Percentiles rank a stretch among this genome's conserved stretches.
Conservation (phyloP, 768 basidiomycete species). For the Phlebiopsis gigantea region DNA sequence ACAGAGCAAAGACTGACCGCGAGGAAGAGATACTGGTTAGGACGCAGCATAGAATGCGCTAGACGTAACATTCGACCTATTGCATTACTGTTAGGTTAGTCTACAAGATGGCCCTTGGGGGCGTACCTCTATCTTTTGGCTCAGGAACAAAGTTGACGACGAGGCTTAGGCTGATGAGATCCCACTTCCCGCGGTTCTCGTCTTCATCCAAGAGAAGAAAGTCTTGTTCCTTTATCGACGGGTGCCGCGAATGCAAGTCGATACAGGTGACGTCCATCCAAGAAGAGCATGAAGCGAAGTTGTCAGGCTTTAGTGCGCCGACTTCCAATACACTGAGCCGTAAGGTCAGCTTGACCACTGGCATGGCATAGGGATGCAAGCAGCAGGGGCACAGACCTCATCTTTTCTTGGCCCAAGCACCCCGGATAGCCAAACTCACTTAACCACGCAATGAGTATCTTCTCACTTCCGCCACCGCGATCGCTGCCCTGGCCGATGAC, state of each 20-base stretch:
- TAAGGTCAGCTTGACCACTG: background rate
- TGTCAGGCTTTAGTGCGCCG: slow-evolving; percentile 82
- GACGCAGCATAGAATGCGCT: slow-evolving; percentile 49
- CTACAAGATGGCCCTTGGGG: background rate
- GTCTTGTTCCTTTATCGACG: slow-evolving; percentile 79
- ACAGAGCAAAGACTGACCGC: slow-evolving; percentile 42
- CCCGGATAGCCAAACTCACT: slow-evolving; percentile 37
- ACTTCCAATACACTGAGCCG: slow-evolving; percentile 72
- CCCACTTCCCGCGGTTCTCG: slow-evolving; percentile 57
- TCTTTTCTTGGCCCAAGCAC: slow-evolving; percentile 2
- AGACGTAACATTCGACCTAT: slow-evolving; percentile 68
- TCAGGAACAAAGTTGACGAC: slow-evolving; percentile 88
- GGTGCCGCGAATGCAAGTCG: slow-evolving; percentile 81
- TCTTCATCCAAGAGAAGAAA: slow-evolving; percentile 60
- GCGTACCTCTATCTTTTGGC: slow-evolving; percentile 66
- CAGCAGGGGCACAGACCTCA: slow-evolving; percentile 12
- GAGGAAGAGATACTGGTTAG: slow-evolving; percentile 61
- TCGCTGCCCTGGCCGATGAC: slow-evolving; percentile 73
- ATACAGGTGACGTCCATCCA: slow-evolving; percentile 79
- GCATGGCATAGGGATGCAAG: background rate
- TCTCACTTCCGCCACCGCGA: slow-evolving; percentile 86
- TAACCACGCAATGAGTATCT: slow-evolving; percentile 72
- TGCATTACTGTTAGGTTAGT: background rate
- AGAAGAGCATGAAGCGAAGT: slow-evolving; percentile 55
- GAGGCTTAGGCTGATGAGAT: slow-evolving; percentile 78